A percentile compares a stretch with the other conserved stretches of the same genome.
These are phyloP conservation scores for Grosmannia serpens DNA, from an alignment of 2,329 filamentous ascomycete genomes.

Conservation along the genomic window DNA sequence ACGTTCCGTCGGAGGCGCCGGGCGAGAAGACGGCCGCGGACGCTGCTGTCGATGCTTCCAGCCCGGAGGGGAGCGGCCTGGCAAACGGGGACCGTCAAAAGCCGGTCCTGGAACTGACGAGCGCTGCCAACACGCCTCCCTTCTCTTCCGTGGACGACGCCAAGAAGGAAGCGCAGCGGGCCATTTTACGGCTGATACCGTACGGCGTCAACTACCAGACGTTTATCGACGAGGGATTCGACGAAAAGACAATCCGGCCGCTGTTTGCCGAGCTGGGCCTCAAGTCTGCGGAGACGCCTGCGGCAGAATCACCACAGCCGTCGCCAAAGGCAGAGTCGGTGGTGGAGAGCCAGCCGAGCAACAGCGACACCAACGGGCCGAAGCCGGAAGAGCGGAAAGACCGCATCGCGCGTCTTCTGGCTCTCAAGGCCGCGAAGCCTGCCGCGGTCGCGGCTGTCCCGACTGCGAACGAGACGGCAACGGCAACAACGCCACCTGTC, in stretches of 20 bases:
- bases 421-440: conserved; percentile 33
- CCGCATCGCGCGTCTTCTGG: conserved; percentile 63
- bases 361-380: background rate
- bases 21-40: background rate
- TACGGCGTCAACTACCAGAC: conserved; percentile 63
- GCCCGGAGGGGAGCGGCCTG: background rate
- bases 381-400: conserved; percentile 56
- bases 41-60: background rate
- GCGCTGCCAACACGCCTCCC: background rate
- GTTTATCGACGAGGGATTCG: conserved; percentile 62
- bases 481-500: conserved; percentile 10
- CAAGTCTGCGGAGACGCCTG: conserved; percentile 22
- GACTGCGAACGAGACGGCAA: conserved; percentile 29
- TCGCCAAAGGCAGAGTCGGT: background rate
- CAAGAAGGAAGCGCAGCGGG: conserved; percentile 51
- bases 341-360: background rate
- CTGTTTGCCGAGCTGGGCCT: conserved; percentile 62
- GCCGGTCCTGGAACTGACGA: background rate
- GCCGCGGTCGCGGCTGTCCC: background rate
- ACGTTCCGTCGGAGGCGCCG: background rate
- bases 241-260: conserved; percentile 46
- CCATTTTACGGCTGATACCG: conserved; percentile 52
- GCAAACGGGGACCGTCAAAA: background rate
- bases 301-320: background rate
- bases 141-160: conserved; percentile 27